phyloP scores from a whole-genome alignment of 768 basidiomycete species.

The Psilocybe cyanescens region DNA sequence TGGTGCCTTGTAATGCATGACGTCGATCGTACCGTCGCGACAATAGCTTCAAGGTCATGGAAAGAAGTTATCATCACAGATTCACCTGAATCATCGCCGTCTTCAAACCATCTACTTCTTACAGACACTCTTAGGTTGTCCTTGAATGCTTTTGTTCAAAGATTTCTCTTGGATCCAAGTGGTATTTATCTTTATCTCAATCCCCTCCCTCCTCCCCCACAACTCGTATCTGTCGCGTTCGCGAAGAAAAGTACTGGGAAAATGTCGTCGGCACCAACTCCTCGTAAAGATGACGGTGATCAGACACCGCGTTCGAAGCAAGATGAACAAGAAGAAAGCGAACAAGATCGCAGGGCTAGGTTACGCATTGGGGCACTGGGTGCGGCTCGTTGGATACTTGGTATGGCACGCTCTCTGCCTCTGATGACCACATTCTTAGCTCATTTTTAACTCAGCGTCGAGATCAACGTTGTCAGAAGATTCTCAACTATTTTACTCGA shows the following conservation, averaged over 20 bases:
- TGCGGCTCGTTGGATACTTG: slow-evolving; percentile 62
- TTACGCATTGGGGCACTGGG: slow-evolving; percentile 73
- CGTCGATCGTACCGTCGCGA: slow-evolving; percentile 64
- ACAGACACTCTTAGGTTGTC: slow-evolving; percentile 32
- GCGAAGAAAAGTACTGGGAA: slow-evolving; percentile 33
- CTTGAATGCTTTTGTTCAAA: slow-evolving; percentile 55
- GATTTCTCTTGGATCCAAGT: slow-evolving; percentile 62
- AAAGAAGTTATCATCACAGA: slow-evolving; percentile 30
- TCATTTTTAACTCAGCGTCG: slow-evolving; percentile 18
- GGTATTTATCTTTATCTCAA: slow-evolving; percentile 65
- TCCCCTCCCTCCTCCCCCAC: slow-evolving; percentile 53
- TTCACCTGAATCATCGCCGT: background rate
- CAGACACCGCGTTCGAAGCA: slow-evolving; percentile 40
- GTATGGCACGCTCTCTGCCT: slow-evolving; percentile 38
- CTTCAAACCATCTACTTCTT: slow-evolving; percentile 31
- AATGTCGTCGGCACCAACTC: slow-evolving; percentile 4
- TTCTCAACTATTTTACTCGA: slow-evolving; percentile 45
- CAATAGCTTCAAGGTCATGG: slow-evolving; percentile 60
- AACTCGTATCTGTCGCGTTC: slow-evolving; percentile 31
- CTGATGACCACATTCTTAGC: background rate
- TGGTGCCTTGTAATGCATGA: slow-evolving; percentile 80
- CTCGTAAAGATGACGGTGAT: slow-evolving; percentile 38
- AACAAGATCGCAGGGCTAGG: slow-evolving; percentile 70
- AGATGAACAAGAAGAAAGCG: slow-evolving; percentile 71
- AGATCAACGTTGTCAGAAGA: slow-evolving; percentile 28